phyloP scores from a whole-genome alignment of 768 basidiomycete species.

The Pisolithus microcarpus region DNA sequence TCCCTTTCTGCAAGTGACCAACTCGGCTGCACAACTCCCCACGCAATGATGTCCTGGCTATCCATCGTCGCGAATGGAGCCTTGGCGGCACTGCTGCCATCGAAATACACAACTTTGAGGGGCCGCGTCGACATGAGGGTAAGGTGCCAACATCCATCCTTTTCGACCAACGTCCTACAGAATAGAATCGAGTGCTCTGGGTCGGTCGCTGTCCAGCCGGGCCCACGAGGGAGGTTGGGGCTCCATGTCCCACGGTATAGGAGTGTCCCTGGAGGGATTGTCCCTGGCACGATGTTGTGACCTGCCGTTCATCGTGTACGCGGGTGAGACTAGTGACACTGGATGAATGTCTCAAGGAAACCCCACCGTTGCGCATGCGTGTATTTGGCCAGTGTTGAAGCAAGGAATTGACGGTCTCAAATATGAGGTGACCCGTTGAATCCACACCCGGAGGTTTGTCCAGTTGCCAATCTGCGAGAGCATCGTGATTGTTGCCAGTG shows the following conservation, averaged over 20 bases:
- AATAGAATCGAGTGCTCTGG: slow-evolving; percentile 31
- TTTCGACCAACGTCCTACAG: background rate
- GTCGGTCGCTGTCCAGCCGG: slow-evolving; percentile 26
- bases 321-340: background rate
- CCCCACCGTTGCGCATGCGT: slow-evolving; percentile 38
- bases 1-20: too few species aligned
- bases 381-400: slow-evolving; percentile 43
- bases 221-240: slow-evolving; percentile 12
- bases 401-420: slow-evolving; percentile 26
- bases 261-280: slow-evolving; percentile 1
- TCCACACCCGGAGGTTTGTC: slow-evolving; percentile 16
- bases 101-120: slow-evolving; percentile 44
- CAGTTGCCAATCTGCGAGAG: slow-evolving; percentile 16
- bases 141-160: slow-evolving; percentile 1
- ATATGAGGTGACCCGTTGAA: slow-evolving; percentile 26
- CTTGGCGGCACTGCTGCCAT: slow-evolving; percentile 39
- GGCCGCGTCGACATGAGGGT: slow-evolving; percentile 19
- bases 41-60: background rate
- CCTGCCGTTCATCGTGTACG: background rate
- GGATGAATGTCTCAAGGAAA: background rate
- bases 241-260: slow-evolving; percentile 11
- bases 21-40: too few species aligned
- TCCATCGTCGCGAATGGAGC: background rate
- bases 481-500: too few species aligned
- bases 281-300: slow-evolving; percentile 3